Evolutionary conservation across 768 basidiomycete genomes (phyloP).

Genomic region (Piloderma croceum): DNA sequence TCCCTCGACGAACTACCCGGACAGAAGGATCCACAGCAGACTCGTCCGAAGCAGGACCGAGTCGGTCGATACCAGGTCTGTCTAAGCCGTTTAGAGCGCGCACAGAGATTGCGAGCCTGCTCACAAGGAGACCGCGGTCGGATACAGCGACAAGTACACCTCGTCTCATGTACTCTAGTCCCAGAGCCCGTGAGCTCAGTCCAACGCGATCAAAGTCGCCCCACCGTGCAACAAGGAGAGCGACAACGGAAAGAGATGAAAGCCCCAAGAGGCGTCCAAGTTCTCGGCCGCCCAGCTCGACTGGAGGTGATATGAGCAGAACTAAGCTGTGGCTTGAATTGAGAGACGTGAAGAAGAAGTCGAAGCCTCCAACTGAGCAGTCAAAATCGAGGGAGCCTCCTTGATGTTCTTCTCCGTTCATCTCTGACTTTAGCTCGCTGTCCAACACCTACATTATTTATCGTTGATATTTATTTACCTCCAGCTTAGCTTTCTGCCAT

Average conservation of each 20-base stretch:
- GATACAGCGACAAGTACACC: constrained; percentile 16
- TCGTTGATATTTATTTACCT: too few species aligned
- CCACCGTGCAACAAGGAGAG: constrained; percentile 16
- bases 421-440: too few species aligned
- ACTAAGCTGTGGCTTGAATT: constrained; percentile 54
- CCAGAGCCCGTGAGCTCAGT: constrained; percentile 30
- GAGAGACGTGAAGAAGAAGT: constrained; percentile 42
- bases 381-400: constrained; percentile 35
- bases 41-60: constrained; percentile 25
- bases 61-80: constrained; percentile 11
- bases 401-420: too few species aligned
- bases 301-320: constrained; percentile 32
- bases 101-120: constrained; percentile 34
- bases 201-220: constrained; percentile 31
- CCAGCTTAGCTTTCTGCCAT: too few species aligned
- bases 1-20: constrained; percentile 22
- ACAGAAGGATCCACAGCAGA: constrained; percentile 24
- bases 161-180: constrained; percentile 31
- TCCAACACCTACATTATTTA: too few species aligned
- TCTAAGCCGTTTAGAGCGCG: constrained; percentile 22
- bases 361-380: constrained; percentile 40
- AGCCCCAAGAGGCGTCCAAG: constrained; percentile 16
- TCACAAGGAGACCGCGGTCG: constrained; percentile 27
- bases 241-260: constrained; percentile 7
- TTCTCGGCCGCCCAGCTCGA: constrained; percentile 23